A percentile compares a stretch with the other conserved stretches of the same genome.
Evolutionary conservation across 2,329 filamentous ascomycete species (phyloP).

Genomic region (Proliferodiscus dingleyae): DNA sequence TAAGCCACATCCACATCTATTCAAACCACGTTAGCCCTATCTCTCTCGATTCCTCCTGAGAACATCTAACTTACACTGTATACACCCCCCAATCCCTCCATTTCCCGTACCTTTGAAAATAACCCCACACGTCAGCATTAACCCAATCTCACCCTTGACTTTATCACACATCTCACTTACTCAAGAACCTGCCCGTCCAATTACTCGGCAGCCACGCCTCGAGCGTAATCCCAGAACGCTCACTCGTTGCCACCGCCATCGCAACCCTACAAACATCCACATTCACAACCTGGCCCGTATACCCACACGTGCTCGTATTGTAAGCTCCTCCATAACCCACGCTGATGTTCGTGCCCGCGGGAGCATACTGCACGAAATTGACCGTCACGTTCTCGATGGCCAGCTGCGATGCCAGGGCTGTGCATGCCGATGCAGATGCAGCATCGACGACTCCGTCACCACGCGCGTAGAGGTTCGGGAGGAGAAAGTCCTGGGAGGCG

Average conservation of each 20-base stretch:
- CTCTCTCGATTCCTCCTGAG: neutral
- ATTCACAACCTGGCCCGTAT: neutral
- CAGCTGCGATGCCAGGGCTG: slow-evolving; percentile 5
- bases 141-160: neutral
- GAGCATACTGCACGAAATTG: slow-evolving; percentile 18
- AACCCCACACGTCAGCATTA: neutral
- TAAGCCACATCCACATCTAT: slow-evolving; percentile 19
- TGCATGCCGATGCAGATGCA: slow-evolving; percentile 1
- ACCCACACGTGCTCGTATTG: neutral
- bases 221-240: slow-evolving; percentile 14
- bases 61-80: slow-evolving; percentile 13
- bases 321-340: neutral
- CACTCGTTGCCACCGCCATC: slow-evolving; percentile 4
- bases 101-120: slow-evolving; percentile 20
- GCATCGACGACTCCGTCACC: no score
- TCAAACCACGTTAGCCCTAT: slow-evolving; percentile 1
- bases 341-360: slow-evolving; percentile 12
- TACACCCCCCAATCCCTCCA: slow-evolving; percentile 23
- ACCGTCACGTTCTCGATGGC: slow-evolving; percentile 15
- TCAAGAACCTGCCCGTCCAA: slow-evolving; percentile 40
- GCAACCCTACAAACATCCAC: slow-evolving; percentile 11
- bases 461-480: no score
- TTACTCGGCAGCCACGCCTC: slow-evolving; percentile 32
- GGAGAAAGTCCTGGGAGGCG: no score
- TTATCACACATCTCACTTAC: slow-evolving; percentile 12